Evolutionary conservation across 257 asterid genomes (phyloP).

Genomic region (Capsicum chinense): DNA sequence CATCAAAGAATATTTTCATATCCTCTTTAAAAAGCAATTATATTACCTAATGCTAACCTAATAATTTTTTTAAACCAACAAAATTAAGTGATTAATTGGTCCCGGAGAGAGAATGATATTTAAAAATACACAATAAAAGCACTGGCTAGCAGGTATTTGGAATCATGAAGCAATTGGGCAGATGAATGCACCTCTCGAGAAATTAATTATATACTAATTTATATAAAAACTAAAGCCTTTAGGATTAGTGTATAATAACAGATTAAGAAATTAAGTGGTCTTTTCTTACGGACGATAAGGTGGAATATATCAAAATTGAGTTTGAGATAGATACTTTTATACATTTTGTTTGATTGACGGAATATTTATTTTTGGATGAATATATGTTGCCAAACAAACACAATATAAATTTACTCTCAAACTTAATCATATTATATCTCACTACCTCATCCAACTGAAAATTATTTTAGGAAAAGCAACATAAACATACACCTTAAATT

Average conservation of each 20-base stretch:
- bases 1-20: background rate
- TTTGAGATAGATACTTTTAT: too few relatives aligned
- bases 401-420: too few relatives aligned
- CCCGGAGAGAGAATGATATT: conserved; percentile 21
- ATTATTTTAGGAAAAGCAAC: too few relatives aligned
- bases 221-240: background rate
- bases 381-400: too few relatives aligned
- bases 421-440: too few relatives aligned
- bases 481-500: too few relatives aligned
- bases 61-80: too few relatives aligned
- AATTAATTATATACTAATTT: background rate
- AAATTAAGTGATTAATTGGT: conserved; percentile 23
- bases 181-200: background rate
- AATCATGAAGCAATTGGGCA: background rate
- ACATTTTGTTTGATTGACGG: too few relatives aligned
- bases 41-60: background rate
- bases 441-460: too few relatives aligned
- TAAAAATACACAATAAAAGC: conserved; percentile 2
- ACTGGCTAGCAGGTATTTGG: conserved; percentile 12
- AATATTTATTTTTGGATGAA: too few relatives aligned
- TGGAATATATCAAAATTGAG: too few relatives aligned
- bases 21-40: conserved; percentile 2
- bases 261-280: background rate
- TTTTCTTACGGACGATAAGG: too few relatives aligned
- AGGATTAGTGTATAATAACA: background rate